A percentile compares a stretch with the other conserved stretches of the same genome.
Evolutionary conservation across 305 asterid species (phyloP).

Genomic region (Ajuga reptans): DNA sequence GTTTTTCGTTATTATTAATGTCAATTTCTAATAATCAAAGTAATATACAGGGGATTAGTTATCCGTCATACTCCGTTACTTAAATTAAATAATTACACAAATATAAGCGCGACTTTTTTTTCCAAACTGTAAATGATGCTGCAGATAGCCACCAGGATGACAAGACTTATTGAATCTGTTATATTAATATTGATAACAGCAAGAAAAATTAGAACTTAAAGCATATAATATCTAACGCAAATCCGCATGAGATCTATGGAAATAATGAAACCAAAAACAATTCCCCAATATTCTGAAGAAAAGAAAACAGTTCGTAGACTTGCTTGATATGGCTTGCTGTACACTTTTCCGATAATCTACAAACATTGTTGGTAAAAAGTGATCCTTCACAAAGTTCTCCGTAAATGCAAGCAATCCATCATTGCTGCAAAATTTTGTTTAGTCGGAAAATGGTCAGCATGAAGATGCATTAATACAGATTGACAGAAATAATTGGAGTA

Average conservation of each 20-base stretch:
- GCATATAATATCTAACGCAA: neutral
- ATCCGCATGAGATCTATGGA: neutral
- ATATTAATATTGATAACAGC: neutral
- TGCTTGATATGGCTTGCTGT: constrained; percentile 98
- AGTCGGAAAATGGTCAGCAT: constrained; percentile 22
- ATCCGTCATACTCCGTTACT: too few species aligned
- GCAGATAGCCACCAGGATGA: neutral
- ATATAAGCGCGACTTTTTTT: neutral
- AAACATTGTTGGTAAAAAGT: constrained; percentile 92
- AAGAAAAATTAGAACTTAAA: neutral
- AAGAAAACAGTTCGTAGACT: constrained; percentile 35
- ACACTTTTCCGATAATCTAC: constrained; percentile 98
- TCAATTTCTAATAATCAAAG: neutral
- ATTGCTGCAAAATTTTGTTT: constrained; percentile 56
- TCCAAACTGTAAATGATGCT: neutral
- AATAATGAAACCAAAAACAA: constrained; percentile 19
- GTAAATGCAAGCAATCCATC: constrained; percentile 90
- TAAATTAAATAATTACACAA: neutral
- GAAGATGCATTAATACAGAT: constrained; percentile 15
- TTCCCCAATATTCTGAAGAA: constrained; percentile 16
- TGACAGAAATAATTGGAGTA: constrained; percentile 6
- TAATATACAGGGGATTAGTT: too few species aligned
- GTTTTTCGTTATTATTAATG: neutral
- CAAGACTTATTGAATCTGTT: neutral
- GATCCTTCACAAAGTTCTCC: constrained; percentile 98